A percentile compares a stretch with the other conserved stretches of the same genome.
phyloP scores from a whole-genome alignment of 179 eudicot species.

The Nepenthes alata region DNA sequence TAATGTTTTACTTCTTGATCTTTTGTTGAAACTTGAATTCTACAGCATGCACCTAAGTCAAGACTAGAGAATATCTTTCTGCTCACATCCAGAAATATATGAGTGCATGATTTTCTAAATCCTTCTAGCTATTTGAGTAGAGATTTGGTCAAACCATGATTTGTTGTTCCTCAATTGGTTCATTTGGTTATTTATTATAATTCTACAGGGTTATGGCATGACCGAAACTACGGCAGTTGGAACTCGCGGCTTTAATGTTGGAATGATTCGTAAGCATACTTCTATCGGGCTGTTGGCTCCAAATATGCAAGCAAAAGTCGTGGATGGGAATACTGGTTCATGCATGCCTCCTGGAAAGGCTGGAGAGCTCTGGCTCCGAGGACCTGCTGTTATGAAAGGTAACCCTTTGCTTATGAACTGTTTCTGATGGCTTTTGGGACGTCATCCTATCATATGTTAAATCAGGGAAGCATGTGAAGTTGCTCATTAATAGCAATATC shows the following conservation, averaged over 20 bases:
- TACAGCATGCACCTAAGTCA: no score
- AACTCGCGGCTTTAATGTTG: slow-evolving; percentile 64
- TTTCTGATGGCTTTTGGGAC: not conserved
- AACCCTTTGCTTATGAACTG: not conserved
- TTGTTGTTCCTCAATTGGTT: not conserved
- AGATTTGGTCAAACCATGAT: no score
- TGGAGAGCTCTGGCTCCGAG: slow-evolving; percentile 77
- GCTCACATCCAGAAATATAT: no score
- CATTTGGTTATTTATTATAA: not conserved
- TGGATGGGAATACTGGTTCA: slow-evolving; percentile 50
- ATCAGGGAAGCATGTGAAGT: no score
- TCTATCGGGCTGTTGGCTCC: slow-evolving; percentile 84
- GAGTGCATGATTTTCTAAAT: no score
- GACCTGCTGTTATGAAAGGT: slow-evolving; percentile 83
- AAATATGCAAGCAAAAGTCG: slow-evolving; percentile 73
- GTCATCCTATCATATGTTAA: no score
- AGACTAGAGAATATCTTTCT: no score
- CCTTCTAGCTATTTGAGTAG: no score
- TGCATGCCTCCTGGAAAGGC: slow-evolving; percentile 57
- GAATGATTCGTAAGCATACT: slow-evolving; percentile 26
- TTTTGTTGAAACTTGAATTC: no score
- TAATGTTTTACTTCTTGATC: no score
- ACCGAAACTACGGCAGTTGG: slow-evolving; percentile 87
- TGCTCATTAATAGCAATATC: no score
- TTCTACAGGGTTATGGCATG: slow-evolving; percentile 83